Percentiles rank a stretch among this genome's conserved stretches.
Conservation (phyloP, 2,329 filamentous ascomycete species). For the Trichoderma sp. region DNA sequence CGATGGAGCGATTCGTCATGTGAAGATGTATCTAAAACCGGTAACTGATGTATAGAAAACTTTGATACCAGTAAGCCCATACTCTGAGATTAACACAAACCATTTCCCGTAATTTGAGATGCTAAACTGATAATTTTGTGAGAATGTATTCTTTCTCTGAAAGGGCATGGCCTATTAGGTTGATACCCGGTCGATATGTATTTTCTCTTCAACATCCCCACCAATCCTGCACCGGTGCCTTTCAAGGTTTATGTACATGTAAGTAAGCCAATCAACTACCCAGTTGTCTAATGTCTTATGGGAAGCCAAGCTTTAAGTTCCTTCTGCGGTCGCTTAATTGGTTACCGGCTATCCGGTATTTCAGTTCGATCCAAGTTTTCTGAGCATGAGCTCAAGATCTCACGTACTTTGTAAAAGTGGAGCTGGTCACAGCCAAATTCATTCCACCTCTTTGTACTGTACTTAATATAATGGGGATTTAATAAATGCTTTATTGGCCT, state of each 20-base stretch:
- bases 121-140: background rate
- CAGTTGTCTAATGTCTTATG: background rate
- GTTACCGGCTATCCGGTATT: background rate
- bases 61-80: background rate
- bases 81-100: background rate
- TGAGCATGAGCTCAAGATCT: background rate
- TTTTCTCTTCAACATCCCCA: background rate
- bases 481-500: background rate
- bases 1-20: background rate
- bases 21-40: background rate
- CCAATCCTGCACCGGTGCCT: background rate
- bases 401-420: background rate
- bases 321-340: background rate
- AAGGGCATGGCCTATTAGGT: background rate
- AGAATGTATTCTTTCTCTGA: background rate
- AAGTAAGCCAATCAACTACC: background rate
- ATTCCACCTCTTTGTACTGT: background rate
- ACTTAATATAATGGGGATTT: background rate
- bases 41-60: background rate
- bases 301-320: background rate
- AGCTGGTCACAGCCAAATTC: background rate
- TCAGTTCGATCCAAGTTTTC: background rate
- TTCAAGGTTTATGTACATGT: too few species aligned
- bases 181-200: background rate
- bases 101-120: background rate